Conservation (phyloP, 2,329 filamentous ascomycete species). For the Metarhizium album region DNA sequence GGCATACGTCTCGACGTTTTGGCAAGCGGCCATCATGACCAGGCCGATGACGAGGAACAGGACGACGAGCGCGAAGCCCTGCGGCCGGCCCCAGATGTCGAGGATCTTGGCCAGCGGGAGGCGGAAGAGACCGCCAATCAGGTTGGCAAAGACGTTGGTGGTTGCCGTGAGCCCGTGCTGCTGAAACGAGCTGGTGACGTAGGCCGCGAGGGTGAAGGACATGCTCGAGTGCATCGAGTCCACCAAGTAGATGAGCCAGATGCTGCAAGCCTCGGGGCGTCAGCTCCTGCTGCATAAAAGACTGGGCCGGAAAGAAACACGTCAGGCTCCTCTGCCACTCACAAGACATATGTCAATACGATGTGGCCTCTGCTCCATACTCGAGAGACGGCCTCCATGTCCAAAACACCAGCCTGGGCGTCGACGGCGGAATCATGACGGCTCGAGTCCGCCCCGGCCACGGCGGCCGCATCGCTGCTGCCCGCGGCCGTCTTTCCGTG, state of each 20-base stretch:
- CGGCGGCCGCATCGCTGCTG: not conserved
- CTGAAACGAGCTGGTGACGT: conserved; percentile 1
- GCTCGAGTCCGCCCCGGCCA: not conserved
- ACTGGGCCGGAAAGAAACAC: no score
- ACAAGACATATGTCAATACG: conserved; percentile 2
- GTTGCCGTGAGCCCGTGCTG: conserved; percentile 2
- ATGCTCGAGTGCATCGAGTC: conserved; percentile 5
- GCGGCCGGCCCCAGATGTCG: conserved; percentile 26
- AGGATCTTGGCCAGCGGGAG: conserved; percentile 27
- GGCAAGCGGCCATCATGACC: conserved; percentile 47
- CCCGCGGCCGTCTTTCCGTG: not conserved
- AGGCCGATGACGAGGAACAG: conserved; percentile 29
- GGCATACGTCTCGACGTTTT: conserved; percentile 35
- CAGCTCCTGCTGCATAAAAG: not conserved
- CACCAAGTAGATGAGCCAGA: conserved; percentile 6
- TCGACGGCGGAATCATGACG: not conserved
- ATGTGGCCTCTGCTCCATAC: conserved; percentile 2
- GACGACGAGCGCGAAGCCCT: conserved; percentile 23
- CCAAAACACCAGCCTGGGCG: not conserved
- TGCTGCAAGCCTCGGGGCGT: not conserved
- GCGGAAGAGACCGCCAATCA: conserved; percentile 17
- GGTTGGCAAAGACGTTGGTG: conserved; percentile 16
- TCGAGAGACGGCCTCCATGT: not conserved
- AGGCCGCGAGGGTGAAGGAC: conserved; percentile 1
- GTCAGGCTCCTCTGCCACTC: no score